A percentile compares a stretch with the other conserved stretches of the same genome.
Conservation (phyloP, 2,329 filamentous ascomycete species). For the Cryphonectria carpinicola region DNA sequence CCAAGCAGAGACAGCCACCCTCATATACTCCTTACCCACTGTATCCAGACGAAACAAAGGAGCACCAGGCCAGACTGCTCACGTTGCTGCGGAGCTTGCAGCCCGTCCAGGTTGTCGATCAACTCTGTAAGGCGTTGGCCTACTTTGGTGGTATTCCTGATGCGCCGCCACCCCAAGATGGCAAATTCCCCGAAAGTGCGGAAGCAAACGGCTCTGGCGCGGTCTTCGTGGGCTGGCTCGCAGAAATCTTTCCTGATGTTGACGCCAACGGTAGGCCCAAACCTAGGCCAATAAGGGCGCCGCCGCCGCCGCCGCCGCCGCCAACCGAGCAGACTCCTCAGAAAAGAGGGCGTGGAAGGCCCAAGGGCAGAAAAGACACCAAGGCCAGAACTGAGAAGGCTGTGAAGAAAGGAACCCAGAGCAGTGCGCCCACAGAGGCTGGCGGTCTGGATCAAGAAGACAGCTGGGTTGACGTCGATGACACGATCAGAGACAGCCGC, state of each 20-base stretch:
- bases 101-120: conserved; percentile 61
- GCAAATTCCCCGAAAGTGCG: conserved; percentile 59
- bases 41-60: conserved; percentile 55
- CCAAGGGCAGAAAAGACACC: conserved; percentile 59
- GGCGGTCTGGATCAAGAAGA: conserved; percentile 39
- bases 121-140: conserved; percentile 64
- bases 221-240: conserved; percentile 64
- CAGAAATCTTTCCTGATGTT: conserved; percentile 63
- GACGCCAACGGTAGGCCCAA: conserved; percentile 27
- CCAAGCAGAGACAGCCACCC: background rate
- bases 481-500: conserved; percentile 32
- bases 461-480: conserved; percentile 52
- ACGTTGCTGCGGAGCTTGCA: conserved; percentile 59
- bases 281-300: conserved; percentile 32
- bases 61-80: conserved; percentile 63
- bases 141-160: conserved; percentile 66
- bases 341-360: conserved; percentile 56
- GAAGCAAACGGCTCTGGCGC: conserved; percentile 60
- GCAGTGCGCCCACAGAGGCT: conserved; percentile 26
- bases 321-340: conserved; percentile 36
- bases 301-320: conserved; percentile 3
- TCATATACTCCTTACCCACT: conserved; percentile 25
- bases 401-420: conserved; percentile 49
- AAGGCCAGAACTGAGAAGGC: conserved; percentile 55
- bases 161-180: conserved; percentile 54